These are phyloP conservation scores for Castanea mollissima DNA, from an alignment of 306 rosid species.

Conservation along the genomic window DNA sequence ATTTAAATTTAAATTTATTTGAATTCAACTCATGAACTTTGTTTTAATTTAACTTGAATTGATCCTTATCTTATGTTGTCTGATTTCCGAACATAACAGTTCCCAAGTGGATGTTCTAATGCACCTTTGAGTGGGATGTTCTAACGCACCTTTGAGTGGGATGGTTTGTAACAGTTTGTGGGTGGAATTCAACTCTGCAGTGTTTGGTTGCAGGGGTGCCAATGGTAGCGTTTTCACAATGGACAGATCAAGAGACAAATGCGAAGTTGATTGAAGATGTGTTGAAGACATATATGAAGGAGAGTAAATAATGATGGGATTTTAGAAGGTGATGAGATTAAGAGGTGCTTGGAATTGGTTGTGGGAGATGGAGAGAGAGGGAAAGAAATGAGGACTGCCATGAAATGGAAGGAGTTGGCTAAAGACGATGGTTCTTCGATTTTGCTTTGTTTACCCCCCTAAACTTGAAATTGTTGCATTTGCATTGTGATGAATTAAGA, in stretches of 20 bases:
- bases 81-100: background rate
- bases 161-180: conserved; percentile 30
- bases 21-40: too few species aligned
- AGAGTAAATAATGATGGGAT: conserved; percentile 35
- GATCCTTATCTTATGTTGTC: too few species aligned
- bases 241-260: too few species aligned
- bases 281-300: conserved; percentile 49
- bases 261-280: conserved; percentile 29
- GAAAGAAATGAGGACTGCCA: conserved; percentile 33
- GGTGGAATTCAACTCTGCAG: too few species aligned
- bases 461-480: conserved; percentile 22
- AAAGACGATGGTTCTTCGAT: conserved; percentile 38
- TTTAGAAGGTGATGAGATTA: conserved; percentile 33
- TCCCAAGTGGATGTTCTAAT: conserved; percentile 49
- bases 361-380: conserved; percentile 39
- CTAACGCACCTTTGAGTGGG: conserved; percentile 42
- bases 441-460: background rate
- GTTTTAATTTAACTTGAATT: too few species aligned
- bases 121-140: conserved; percentile 40
- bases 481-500: background rate
- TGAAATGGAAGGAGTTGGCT: conserved; percentile 43
- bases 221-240: too few species aligned
- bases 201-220: too few species aligned
- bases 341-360: conserved; percentile 50
- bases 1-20: too few species aligned